Base-by-base conservation (phyloP, 352 stramenopile genomes). In the Aphanomyces invadans region DNA sequence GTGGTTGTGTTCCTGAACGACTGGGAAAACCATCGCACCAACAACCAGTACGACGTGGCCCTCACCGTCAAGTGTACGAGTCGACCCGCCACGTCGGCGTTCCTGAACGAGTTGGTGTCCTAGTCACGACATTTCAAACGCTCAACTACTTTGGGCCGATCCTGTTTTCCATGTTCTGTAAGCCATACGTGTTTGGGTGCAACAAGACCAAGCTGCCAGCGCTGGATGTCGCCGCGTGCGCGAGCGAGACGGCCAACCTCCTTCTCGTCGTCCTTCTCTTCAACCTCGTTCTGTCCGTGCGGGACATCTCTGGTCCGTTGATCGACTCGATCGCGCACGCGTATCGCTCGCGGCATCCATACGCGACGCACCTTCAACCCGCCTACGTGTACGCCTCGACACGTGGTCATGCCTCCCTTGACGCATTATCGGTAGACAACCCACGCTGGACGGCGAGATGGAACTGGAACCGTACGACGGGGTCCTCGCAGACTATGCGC, bases 31-130 rank as follows among this genome's bases (percentile, higher is more conserved):
- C 78, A 90, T 70, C 77, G 76, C 31, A 75, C 81, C n/a, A 80
- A 86, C 64, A 60, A 73, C 10, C 72, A 87, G 36, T 83, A 87
- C 62, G 80, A 90, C 65, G 65, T 77, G n/a, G 81, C 79, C 52
- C 74, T 90, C 52, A 89, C 80, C 31, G 82, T 92, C 65, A 90
- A 90, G 68, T 90, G 79, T 87, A 70, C 61, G 75, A n/a, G n/a
- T n/a, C n/a, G n/a, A n/a, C n/a, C n/a, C n/a, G n/a, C n/a, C n/a
- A 76, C 5, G 4, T 68, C 5, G 23, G 48, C 26, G 23, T 7
- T 25, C 15, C 9, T 33, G 9, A 9, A 32, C 28, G 4, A 52
- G 56, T 19, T 46, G 28, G 19, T 3, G 21, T 55, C n/a, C 11
- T 55, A 87, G 79, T 78, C 54, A 76, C 79, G 11, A 54, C 85